A percentile compares a stretch with the other conserved stretches of the same genome.
Conservation (phyloP, 306 rosid species). For the Hippophae tibetana region DNA sequence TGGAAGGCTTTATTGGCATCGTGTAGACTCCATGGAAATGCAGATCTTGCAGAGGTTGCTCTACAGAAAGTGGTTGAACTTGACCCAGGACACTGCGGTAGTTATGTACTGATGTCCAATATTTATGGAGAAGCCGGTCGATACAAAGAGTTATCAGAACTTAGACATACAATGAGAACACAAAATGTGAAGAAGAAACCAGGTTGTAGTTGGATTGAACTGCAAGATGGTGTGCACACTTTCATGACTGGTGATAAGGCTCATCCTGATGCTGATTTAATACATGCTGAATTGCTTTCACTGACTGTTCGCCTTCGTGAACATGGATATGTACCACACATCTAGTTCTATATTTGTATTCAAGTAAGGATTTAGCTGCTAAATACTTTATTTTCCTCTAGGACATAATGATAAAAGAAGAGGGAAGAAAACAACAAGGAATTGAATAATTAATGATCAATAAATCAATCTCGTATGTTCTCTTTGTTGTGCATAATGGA, state of each 20-base stretch:
- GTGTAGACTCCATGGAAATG: slow-evolving; percentile 53
- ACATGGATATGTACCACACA: slow-evolving; percentile 34
- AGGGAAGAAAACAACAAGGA: no score
- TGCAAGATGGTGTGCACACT: slow-evolving; percentile 56
- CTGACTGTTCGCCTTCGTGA: slow-evolving; percentile 55
- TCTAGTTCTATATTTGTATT: slow-evolving; percentile 22
- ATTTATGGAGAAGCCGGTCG: slow-evolving; percentile 55
- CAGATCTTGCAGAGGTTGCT: slow-evolving; percentile 53
- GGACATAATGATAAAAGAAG: no score
- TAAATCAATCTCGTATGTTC: no score
- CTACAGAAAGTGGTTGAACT: slow-evolving; percentile 49
- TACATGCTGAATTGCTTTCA: slow-evolving; percentile 54
- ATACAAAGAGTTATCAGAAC: slow-evolving; percentile 54
- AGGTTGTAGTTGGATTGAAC: slow-evolving; percentile 89
- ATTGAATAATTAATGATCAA: no score
- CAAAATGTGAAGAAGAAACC: slow-evolving; percentile 71
- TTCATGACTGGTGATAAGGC: slow-evolving; percentile 58
- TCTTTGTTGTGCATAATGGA: no score
- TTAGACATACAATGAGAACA: slow-evolving; percentile 62
- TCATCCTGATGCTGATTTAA: slow-evolving; percentile 45
- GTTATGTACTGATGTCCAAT: slow-evolving; percentile 69
- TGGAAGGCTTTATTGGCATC: slow-evolving; percentile 82
- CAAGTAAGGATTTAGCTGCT: no score
- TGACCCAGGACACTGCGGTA: slow-evolving; percentile 69
- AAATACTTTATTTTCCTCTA: no score